These are phyloP conservation scores for Solidago caesia DNA, from an alignment of 129 eudicot species.

Conservation along the genomic window DNA sequence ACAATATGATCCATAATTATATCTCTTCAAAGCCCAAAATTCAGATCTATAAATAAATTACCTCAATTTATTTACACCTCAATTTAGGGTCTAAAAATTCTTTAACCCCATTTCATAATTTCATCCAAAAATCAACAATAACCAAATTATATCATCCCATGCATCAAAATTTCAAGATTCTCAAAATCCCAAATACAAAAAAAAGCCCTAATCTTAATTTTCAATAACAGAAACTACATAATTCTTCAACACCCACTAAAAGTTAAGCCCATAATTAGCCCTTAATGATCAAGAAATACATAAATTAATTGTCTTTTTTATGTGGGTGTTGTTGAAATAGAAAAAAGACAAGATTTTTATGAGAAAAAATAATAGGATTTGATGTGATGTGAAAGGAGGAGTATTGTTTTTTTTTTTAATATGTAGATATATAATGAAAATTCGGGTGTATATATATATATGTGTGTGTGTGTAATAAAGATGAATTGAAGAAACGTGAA, in stretches of 20 bases:
- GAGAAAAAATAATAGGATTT: conserved; percentile 17
- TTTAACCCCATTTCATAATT: conserved; percentile 21
- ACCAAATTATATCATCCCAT: neutral
- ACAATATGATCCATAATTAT: conserved; percentile 80
- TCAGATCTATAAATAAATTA: conserved; percentile 28
- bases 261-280: conserved; percentile 14
- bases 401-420: neutral
- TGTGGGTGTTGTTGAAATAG: conserved; percentile 30
- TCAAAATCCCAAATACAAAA: neutral
- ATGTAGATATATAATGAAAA: neutral
- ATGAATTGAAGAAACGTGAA: conserved; percentile 35
- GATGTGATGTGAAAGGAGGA: conserved; percentile 18
- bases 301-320: neutral
- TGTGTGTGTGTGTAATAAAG: conserved; percentile 13
- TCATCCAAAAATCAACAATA: conserved; percentile 9
- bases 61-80: conserved; percentile 28
- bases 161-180: conserved; percentile 26
- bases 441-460: neutral
- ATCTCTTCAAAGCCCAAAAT: conserved; percentile 27
- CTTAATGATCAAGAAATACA: conserved; percentile 14
- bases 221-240: conserved; percentile 8
- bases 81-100: conserved; percentile 30
- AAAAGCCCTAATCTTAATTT: conserved; percentile 25
- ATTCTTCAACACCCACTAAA: conserved; percentile 28
- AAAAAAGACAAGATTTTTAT: conserved; percentile 11